Conservation (phyloP, 202 grass and related monocot species). For the Musa balbisiana region DNA sequence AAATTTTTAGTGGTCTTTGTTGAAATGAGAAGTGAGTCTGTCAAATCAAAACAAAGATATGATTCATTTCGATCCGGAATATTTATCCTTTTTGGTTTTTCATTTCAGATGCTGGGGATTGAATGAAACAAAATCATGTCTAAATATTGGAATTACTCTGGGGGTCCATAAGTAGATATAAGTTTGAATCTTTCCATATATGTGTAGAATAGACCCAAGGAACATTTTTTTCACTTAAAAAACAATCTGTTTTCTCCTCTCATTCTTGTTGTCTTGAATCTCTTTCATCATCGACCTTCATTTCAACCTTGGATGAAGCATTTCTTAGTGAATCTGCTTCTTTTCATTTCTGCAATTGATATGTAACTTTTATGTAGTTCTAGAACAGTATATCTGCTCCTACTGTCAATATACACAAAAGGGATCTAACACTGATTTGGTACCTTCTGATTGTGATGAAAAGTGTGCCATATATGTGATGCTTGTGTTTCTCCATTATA, state of each 20-base stretch:
- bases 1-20: constrained; percentile 26
- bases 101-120: background rate
- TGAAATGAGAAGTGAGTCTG: background rate
- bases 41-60: background rate
- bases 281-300: background rate
- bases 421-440: background rate
- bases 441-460: background rate
- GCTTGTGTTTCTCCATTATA: background rate
- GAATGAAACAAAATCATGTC: background rate
- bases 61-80: background rate
- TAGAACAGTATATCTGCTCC: background rate
- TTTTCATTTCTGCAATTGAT: background rate
- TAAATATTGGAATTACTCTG: background rate
- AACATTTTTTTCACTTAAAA: background rate
- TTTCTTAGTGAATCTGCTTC: background rate
- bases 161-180: background rate
- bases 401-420: background rate
- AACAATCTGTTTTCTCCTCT: background rate
- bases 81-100: background rate
- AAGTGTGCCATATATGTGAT: background rate
- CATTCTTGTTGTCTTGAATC: background rate
- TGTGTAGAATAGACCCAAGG: background rate
- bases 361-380: background rate
- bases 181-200: background rate
- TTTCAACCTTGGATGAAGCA: background rate